Evolutionary conservation across 257 asterid genomes (phyloP).

Genomic region (Buddleja alternifolia): DNA sequence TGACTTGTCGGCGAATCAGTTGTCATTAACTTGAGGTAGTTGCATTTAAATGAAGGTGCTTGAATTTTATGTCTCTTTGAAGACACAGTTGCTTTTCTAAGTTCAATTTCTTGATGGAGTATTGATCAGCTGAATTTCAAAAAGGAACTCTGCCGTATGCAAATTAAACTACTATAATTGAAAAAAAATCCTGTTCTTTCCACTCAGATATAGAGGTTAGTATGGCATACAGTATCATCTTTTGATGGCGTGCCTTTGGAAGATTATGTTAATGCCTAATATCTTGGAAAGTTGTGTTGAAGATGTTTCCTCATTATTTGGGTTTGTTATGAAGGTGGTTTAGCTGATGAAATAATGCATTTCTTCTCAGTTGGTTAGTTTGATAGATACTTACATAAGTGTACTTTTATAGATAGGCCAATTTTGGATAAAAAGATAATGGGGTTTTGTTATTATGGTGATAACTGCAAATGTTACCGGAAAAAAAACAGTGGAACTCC

Average conservation of each 20-base stretch:
- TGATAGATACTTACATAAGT: neutral
- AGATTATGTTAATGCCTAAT: neutral
- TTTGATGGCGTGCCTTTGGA: neutral
- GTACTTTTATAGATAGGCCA: neutral
- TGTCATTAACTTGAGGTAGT: neutral
- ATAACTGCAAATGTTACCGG: too few species aligned
- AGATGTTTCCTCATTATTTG: slow-evolving; percentile 4
- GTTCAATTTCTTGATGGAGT: slow-evolving; percentile 11
- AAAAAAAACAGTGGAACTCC: too few species aligned
- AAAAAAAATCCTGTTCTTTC: neutral
- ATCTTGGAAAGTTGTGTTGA: neutral
- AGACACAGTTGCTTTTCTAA: neutral
- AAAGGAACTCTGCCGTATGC: neutral
- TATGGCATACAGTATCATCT: neutral
- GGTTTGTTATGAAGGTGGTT: slow-evolving; percentile 3
- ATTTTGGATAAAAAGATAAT: too few species aligned
- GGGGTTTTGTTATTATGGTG: too few species aligned
- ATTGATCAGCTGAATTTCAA: slow-evolving; percentile 11
- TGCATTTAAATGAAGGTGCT: neutral
- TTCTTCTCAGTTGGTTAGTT: slow-evolving; percentile 6
- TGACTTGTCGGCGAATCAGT: neutral
- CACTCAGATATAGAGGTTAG: neutral
- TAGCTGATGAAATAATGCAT: neutral
- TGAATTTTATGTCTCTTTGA: neutral
- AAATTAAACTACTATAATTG: neutral